Percentiles rank a stretch among this genome's conserved stretches.
These are phyloP conservation scores for Croton laevigatus DNA, from an alignment of 441 rosid species.

Conservation along the genomic window DNA sequence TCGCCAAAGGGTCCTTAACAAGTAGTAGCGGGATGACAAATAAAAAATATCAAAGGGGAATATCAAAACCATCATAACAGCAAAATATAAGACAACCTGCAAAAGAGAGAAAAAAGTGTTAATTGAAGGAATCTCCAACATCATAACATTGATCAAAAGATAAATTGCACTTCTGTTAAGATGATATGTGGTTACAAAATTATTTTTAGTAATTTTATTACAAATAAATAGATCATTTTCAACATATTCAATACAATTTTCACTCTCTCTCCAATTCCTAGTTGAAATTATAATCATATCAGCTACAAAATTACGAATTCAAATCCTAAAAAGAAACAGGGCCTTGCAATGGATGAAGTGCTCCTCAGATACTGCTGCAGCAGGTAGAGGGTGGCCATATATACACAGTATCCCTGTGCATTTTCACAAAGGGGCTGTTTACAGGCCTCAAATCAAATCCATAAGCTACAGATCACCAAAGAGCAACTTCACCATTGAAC, in stretches of 20 bases:
- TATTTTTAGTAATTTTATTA: background rate
- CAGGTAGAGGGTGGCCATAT: too few species aligned
- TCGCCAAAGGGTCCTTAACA: constrained; percentile 88
- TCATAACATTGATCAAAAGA: background rate
- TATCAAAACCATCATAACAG: constrained; percentile 63
- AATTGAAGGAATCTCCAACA: constrained; percentile 9
- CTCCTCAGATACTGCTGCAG: too few species aligned
- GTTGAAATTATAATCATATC: background rate
- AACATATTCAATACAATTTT: background rate
- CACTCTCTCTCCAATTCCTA: background rate
- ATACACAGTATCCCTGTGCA: too few species aligned
- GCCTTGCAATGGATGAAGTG: too few species aligned
- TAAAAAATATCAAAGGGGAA: constrained; percentile 90
- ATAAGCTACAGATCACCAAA: too few species aligned
- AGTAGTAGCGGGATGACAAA: constrained; percentile 76
- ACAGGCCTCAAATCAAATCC: too few species aligned
- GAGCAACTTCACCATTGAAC: too few species aligned
- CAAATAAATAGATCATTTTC: background rate
- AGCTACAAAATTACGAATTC: background rate
- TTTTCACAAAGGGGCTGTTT: too few species aligned
- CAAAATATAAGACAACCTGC: constrained; percentile 84
- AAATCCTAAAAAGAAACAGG: too few species aligned
- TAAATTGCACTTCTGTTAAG: background rate
- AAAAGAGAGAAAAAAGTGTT: constrained; percentile 17
- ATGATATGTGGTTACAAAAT: background rate